Percentiles rank a stretch among this genome's conserved stretches.
phyloP scores from a whole-genome alignment of 2,329 filamentous ascomycete species.

The Neospermospora avenae region DNA sequence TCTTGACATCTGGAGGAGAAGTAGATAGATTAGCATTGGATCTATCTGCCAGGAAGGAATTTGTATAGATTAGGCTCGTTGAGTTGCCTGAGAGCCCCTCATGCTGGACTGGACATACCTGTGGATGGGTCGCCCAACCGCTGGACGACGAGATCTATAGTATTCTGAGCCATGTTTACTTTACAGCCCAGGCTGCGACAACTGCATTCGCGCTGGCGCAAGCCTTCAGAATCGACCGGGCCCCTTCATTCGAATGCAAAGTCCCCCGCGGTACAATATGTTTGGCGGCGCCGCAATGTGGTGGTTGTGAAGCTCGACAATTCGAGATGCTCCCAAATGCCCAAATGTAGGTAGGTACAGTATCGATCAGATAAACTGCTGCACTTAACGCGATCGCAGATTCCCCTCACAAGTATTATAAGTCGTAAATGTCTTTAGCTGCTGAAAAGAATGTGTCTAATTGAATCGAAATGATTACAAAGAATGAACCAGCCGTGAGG shows the following conservation, averaged over 20 bases:
- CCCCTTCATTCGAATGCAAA: conserved; percentile 27
- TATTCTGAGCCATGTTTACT: conserved; percentile 59
- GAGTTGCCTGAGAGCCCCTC: not conserved
- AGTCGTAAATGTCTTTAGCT: too few species aligned
- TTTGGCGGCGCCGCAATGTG: not conserved
- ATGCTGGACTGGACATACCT: conserved; percentile 23
- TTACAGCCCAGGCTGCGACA: conserved; percentile 49
- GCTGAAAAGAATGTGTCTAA: too few species aligned
- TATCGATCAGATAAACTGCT: too few species aligned
- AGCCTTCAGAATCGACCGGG: conserved; percentile 27
- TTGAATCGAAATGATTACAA: too few species aligned
- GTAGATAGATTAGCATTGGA: conserved; percentile 15
- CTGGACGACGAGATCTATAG: conserved; percentile 61
- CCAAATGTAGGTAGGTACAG: too few species aligned
- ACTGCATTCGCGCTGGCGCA: conserved; percentile 35
- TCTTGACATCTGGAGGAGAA: conserved; percentile 63
- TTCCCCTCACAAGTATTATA: too few species aligned
- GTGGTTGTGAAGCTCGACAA: not conserved
- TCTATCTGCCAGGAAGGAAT: not conserved
- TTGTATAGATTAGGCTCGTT: not conserved
- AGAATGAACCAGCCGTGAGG: too few species aligned
- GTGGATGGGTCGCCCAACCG: conserved; percentile 44
- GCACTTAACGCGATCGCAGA: too few species aligned
- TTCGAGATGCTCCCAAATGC: too few species aligned
- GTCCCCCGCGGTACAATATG: not conserved